Conservation (phyloP, 345 rosid species). For the Mangifera indica region DNA sequence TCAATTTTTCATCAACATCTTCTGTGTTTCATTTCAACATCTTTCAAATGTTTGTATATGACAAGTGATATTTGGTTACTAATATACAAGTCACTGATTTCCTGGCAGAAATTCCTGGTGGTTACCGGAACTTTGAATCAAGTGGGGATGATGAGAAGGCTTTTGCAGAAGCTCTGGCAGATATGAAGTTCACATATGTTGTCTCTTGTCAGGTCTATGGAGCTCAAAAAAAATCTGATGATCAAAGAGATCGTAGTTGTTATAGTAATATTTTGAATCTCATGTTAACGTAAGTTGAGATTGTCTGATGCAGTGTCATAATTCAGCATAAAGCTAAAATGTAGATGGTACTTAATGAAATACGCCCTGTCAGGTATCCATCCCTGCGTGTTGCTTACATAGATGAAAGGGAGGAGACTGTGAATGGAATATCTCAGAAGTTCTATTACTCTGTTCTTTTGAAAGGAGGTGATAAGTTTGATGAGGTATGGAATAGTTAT, state of each 20-base stretch:
- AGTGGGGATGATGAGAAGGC: constrained; percentile 28
- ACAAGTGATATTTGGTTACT: constrained; percentile 5
- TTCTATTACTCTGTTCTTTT: constrained; percentile 80
- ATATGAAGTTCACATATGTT: constrained; percentile 91
- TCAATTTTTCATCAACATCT: constrained; percentile 6
- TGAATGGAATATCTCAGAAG: constrained; percentile 55
- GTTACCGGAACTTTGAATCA: constrained; percentile 32
- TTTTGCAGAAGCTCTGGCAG: constrained; percentile 66
- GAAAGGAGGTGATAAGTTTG: constrained; percentile 72
- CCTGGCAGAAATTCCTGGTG: constrained; percentile 44
- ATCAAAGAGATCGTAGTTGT: constrained; percentile 51
- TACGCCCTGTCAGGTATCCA: constrained; percentile 55
- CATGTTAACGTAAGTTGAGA: constrained; percentile 73
- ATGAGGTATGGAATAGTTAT: constrained; percentile 54
- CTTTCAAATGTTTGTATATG: constrained; percentile 12
- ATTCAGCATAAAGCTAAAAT: constrained; percentile 5
- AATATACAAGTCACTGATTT: constrained; percentile 15
- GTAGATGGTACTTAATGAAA: constrained; percentile 16
- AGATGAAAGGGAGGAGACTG: constrained; percentile 72
- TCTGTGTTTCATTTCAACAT: neutral
- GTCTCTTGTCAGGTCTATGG: constrained; percentile 98
- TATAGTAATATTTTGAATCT: constrained; percentile 77
- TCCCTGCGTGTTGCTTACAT: constrained; percentile 93
- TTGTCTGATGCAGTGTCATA: neutral
- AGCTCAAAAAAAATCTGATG: constrained; percentile 59